These are phyloP conservation scores for Diaporthe citriasiana DNA, from an alignment of 2,329 filamentous ascomycete genomes.

Conservation along the genomic window DNA sequence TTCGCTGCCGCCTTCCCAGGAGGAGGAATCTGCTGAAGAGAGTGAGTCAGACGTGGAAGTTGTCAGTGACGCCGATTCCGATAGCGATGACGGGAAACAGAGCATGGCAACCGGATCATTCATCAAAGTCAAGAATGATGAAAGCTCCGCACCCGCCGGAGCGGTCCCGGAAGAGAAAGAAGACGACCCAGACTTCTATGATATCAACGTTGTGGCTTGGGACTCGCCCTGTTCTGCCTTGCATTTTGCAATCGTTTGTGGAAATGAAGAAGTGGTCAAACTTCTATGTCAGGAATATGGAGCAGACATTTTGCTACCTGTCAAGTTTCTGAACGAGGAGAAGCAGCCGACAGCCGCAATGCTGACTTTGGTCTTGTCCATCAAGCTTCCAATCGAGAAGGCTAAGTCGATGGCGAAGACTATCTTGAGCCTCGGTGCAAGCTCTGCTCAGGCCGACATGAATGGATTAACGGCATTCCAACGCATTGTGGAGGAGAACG, in stretches of 20 bases:
- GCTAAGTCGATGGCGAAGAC: constrained; percentile 75
- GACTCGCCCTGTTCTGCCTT: constrained; percentile 80
- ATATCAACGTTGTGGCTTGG: constrained; percentile 85
- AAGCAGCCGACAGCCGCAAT: constrained; percentile 71
- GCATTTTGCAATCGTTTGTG: constrained; percentile 83
- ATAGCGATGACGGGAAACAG: constrained; percentile 64
- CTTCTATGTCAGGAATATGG: constrained; percentile 79
- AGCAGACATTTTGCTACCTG: constrained; percentile 80
- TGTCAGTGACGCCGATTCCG: constrained; percentile 58
- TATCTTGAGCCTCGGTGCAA: constrained; percentile 79
- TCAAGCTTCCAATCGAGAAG: constrained; percentile 73
- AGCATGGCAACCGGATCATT: constrained; percentile 79
- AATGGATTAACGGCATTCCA: constrained; percentile 76
- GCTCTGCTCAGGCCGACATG: constrained; percentile 79
- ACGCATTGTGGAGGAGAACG: constrained; percentile 68
- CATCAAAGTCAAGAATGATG: constrained; percentile 72
- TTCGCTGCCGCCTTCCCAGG: constrained; percentile 47
- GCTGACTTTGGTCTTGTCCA: constrained; percentile 77
- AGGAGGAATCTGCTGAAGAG: constrained; percentile 52
- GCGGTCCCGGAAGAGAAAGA: constrained; percentile 69
- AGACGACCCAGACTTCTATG: constrained; percentile 83
- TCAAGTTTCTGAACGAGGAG: constrained; percentile 72
- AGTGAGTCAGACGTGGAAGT: constrained; percentile 61
- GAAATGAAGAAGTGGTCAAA: constrained; percentile 78
- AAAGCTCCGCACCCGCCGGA: constrained; percentile 49